Evolutionary conservation across 805 yeast genomes (phyloP), one percentile per base, ranked within the genome.

Genomic region (Tetrapisispora arboricola): DNA sequence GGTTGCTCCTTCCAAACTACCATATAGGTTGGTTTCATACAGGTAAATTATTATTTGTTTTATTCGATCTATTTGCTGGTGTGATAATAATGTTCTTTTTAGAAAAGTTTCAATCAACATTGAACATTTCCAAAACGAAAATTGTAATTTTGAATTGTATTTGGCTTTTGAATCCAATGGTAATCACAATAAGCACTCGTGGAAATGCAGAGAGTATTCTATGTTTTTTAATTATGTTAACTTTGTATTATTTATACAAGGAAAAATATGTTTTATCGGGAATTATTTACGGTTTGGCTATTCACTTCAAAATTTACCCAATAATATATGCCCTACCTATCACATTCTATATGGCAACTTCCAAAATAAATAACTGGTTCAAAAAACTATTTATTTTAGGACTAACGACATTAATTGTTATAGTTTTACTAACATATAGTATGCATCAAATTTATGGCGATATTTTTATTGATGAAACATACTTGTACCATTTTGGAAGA

Each of bases 121-220:
- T 16, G 15, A n/a, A 42, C 4, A 36, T 19, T 7, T 21, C 25
- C 6, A 32, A 24, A 2, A 27, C 17, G 15, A 42, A 36, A 21
- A 32, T 48, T 11, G 43, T 71, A 11, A 48, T 66, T 6, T 66
- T 78, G 32, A 60, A 78, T 11, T 60, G 80, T 2, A 63, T 90
- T 5, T 92, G 97, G 97, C 67, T 92, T 16, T 67, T 86, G 49
- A 92, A 92, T 57, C 97, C 98, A 13, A 84, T 92, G 92, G 97
- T 88, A 0, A 76, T 81, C 25, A 86, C 95, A 1, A 92, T 92
- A 37, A 79, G 90, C 48, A 86, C 96, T 0, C 69, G 98, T 35
- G 98, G 98, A 1, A 84, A 92, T 21, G 82, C 95, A 0, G 98
- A 92, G 55, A 87, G 96, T 46, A 70, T 92, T 1, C 61, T 92